Percentiles rank a stretch among this genome's conserved stretches.
Conservation (phyloP, 2,329 filamentous ascomycete genomes). For the Leptographium procerum region DNA sequence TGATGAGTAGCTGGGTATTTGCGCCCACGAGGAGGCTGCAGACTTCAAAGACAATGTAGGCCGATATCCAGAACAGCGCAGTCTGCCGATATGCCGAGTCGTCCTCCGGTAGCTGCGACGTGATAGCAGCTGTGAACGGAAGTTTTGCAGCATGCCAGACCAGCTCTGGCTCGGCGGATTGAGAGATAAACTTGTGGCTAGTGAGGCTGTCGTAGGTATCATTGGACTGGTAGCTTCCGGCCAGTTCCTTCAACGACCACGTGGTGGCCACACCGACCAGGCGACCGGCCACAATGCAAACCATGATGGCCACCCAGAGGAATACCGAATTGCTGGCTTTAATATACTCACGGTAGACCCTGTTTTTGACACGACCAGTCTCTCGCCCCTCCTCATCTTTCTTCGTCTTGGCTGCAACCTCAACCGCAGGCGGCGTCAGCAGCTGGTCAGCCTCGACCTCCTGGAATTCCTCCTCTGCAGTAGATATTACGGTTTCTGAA, state of each 20-base stretch:
- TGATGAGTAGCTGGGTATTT: slow-evolving; percentile 17
- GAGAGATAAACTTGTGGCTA: slow-evolving; percentile 7
- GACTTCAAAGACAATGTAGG: slow-evolving; percentile 20
- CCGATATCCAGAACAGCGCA: slow-evolving; percentile 18
- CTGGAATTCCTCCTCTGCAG: not conserved
- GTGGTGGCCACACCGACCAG: slow-evolving; percentile 17
- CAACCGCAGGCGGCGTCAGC: not conserved
- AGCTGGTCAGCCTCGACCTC: not conserved
- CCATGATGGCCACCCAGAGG: slow-evolving; percentile 17
- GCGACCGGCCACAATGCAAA: slow-evolving; percentile 16
- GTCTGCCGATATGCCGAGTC: slow-evolving; percentile 11
- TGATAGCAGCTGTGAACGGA: not conserved
- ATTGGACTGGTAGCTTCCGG: slow-evolving; percentile 15
- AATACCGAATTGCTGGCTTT: slow-evolving; percentile 18
- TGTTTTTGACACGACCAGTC: slow-evolving; percentile 21
- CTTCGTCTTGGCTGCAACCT: slow-evolving; percentile 5
- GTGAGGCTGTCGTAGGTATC: slow-evolving; percentile 3
- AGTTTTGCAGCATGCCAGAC: not conserved
- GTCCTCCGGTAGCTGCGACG: not conserved
- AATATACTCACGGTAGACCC: slow-evolving; percentile 23
- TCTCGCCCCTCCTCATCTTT: slow-evolving; percentile 19
- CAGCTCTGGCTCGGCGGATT: slow-evolving; percentile 5
- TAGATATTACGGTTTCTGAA: not conserved
- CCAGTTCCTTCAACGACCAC: slow-evolving; percentile 24
- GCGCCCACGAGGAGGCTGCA: slow-evolving; percentile 9